Evolutionary conservation across 1,284 basidiomycete genomes (phyloP).

Genomic region (Xerocomus cyaneibrunnescens): DNA sequence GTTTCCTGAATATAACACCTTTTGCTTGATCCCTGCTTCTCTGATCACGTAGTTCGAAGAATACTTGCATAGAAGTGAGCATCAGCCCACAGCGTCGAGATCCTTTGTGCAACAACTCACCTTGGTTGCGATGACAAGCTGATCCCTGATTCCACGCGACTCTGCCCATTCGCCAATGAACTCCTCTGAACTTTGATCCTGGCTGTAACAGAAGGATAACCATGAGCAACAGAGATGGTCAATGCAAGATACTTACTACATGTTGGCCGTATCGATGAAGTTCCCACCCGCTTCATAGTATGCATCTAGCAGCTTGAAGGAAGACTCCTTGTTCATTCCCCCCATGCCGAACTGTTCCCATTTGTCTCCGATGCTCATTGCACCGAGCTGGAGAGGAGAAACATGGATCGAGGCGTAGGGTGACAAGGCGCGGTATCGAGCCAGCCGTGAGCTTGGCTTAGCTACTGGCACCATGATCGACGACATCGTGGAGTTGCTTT

Average conservation of each 20-base stretch:
- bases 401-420: constrained; percentile 47
- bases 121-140: constrained; percentile 57
- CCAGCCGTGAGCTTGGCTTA: neutral
- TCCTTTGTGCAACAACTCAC: constrained; percentile 19
- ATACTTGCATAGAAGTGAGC: constrained; percentile 26
- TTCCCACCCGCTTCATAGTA: constrained; percentile 52
- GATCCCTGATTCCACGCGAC: constrained; percentile 48
- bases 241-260: neutral
- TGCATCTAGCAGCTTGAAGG: constrained; percentile 47
- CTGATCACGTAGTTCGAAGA: constrained; percentile 31
- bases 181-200: constrained; percentile 49
- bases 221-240: neutral
- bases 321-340: constrained; percentile 38
- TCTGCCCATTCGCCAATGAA: constrained; percentile 62
- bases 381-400: constrained; percentile 58
- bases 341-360: constrained; percentile 40
- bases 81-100: too few species aligned
- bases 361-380: constrained; percentile 51
- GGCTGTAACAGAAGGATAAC: constrained; percentile 32
- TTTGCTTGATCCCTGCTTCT: constrained; percentile 21
- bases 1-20: constrained; percentile 40
- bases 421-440: constrained; percentile 17
- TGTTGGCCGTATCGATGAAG: constrained; percentile 44
- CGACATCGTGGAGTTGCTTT: neutral
- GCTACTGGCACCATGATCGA: neutral